Percentiles rank a stretch among this genome's conserved stretches.
phyloP scores from a whole-genome alignment of 2,329 filamentous ascomycete species.

The Aspergillus sojae region DNA sequence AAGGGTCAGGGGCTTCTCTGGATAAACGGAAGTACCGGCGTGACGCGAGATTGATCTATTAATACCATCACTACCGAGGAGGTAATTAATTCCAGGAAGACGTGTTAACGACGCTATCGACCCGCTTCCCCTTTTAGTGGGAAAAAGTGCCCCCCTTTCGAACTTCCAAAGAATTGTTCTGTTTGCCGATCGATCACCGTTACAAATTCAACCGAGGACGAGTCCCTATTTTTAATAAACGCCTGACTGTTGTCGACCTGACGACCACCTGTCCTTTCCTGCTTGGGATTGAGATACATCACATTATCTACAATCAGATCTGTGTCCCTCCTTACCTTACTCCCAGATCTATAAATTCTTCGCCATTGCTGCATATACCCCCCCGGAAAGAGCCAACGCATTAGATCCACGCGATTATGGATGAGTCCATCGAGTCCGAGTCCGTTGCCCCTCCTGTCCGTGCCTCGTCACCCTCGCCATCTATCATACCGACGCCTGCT shows the following conservation, averaged over 20 bases:
- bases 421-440: constrained; percentile 28
- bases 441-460: constrained; percentile 30
- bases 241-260: constrained; percentile 14
- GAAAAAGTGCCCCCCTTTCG: constrained; percentile 25
- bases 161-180: constrained; percentile 22
- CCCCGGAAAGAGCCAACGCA: constrained; percentile 7
- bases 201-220: constrained; percentile 18
- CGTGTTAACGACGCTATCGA: constrained; percentile 21
- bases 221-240: constrained; percentile 17
- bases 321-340: constrained; percentile 6
- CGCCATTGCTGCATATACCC: constrained; percentile 2
- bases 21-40: background rate
- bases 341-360: constrained; percentile 12
- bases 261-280: constrained; percentile 24
- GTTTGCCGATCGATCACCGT: constrained; percentile 23
- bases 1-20: background rate
- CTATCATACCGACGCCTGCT: constrained; percentile 45
- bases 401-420: constrained; percentile 27
- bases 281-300: constrained; percentile 9
- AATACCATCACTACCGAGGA: constrained; percentile 5
- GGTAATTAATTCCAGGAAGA: constrained; percentile 5
- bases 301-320: constrained; percentile 7
- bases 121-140: constrained; percentile 31
- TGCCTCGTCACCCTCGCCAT: constrained; percentile 44
- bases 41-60: constrained; percentile 6